A percentile compares a stretch with the other conserved stretches of the same genome.
phyloP scores from a whole-genome alignment of 371 early-diverging fungal genomes.

The Apophysomyces sp. region DNA sequence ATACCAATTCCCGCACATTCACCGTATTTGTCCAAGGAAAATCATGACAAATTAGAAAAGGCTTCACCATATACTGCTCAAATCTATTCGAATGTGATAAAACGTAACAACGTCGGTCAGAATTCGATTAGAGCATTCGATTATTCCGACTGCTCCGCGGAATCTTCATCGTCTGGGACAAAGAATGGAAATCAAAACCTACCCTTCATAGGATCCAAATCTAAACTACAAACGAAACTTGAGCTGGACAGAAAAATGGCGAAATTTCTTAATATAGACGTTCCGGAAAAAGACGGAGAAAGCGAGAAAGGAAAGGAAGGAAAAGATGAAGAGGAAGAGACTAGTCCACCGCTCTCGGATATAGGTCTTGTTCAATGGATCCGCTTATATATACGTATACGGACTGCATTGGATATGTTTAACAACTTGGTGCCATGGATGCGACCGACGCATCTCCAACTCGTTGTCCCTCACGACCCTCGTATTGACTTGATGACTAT shows the following conservation, averaged over 20 bases:
- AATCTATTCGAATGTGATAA: constrained; percentile 21
- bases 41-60: constrained; percentile 17
- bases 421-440: constrained; percentile 4
- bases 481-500: constrained; percentile 52
- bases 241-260: not conserved
- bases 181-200: not conserved
- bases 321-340: constrained; percentile 1
- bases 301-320: too few relatives aligned
- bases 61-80: constrained; percentile 19
- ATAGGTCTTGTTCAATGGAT: constrained; percentile 15
- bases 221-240: not conserved
- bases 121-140: constrained; percentile 14
- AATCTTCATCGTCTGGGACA: not conserved
- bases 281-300: not conserved
- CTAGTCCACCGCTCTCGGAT: not conserved
- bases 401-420: not conserved
- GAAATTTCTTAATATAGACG: not conserved
- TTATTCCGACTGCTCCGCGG: not conserved
- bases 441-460: constrained; percentile 21
- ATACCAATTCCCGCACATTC: constrained; percentile 20
- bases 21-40: constrained; percentile 23
- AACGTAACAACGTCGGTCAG: constrained; percentile 16
- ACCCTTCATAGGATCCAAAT: too few relatives aligned
- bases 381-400: constrained; percentile 17
- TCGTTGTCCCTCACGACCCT: constrained; percentile 45